Evolutionary conservation across 2,329 filamentous ascomycete genomes (phyloP).

Genomic region (Colletotrichum sp.): DNA sequence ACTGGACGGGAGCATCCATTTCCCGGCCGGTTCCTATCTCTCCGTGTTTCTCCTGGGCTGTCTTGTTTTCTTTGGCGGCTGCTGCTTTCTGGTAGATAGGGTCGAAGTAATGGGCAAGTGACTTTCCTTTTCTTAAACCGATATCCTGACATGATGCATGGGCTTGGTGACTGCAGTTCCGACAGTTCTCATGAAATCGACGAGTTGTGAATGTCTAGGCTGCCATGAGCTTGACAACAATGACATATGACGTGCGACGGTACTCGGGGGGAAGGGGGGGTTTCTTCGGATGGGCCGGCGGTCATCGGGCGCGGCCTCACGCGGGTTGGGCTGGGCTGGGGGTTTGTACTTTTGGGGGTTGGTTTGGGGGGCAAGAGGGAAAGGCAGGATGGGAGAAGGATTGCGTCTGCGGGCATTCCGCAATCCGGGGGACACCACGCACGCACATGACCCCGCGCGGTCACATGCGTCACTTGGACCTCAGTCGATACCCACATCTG

Average conservation of each 20-base stretch:
- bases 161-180: neutral
- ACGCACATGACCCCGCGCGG: slow-evolving; percentile 9
- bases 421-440: neutral
- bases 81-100: slow-evolving; percentile 18
- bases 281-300: neutral
- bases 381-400: neutral
- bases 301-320: slow-evolving; percentile 3
- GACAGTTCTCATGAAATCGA: neutral
- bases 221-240: neutral
- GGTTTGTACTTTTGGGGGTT: neutral
- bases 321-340: neutral
- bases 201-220: neutral
- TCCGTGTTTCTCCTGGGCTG: neutral
- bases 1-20: neutral
- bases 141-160: neutral
- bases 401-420: neutral
- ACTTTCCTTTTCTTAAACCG: neutral
- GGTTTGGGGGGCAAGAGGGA: neutral
- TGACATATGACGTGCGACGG: neutral
- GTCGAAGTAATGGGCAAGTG: slow-evolving; percentile 20
- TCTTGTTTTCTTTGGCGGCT: neutral
- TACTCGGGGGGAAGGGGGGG: neutral
- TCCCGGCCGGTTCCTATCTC: neutral
- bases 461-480: neutral
- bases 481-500: neutral